phyloP scores from a whole-genome alignment of 148 eudicot genomes.

The Mesembryanthemum crystallinum region DNA sequence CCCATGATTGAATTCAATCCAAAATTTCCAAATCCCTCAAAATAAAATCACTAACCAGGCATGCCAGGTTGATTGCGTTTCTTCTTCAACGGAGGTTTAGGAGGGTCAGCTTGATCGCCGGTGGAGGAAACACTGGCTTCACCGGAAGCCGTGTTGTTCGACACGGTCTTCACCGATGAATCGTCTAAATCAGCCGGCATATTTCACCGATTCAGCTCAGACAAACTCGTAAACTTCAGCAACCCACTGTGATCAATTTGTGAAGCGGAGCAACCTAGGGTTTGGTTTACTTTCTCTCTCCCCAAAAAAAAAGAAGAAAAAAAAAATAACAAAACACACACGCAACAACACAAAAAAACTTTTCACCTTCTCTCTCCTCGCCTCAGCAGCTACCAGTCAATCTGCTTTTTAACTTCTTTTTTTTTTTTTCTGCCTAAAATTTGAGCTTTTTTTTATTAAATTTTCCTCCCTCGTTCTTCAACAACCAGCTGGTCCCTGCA shows the following conservation, averaged over 20 bases:
- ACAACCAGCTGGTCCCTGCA: constrained; percentile 54
- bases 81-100: constrained; percentile 43
- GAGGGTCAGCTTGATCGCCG: constrained; percentile 45
- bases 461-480: constrained; percentile 13
- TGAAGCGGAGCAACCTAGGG: constrained; percentile 23
- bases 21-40: background rate
- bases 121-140: constrained; percentile 68
- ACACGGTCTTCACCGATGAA: constrained; percentile 48
- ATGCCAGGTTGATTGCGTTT: constrained; percentile 89
- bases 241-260: constrained; percentile 6
- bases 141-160: constrained; percentile 49
- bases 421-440: background rate
- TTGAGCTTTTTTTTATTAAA: background rate
- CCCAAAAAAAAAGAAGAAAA: background rate
- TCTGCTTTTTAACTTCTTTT: constrained; percentile 23
- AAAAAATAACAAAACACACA: background rate
- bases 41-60: constrained; percentile 54
- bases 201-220: background rate
- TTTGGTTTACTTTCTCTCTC: constrained; percentile 2
- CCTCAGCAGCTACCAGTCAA: constrained; percentile 61
- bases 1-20: background rate
- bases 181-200: constrained; percentile 60
- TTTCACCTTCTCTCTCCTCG: constrained; percentile 27
- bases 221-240: background rate
- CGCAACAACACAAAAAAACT: background rate